Conservation (phyloP, 108 stramenopile genomes). For the Conticribra guillardii region DNA sequence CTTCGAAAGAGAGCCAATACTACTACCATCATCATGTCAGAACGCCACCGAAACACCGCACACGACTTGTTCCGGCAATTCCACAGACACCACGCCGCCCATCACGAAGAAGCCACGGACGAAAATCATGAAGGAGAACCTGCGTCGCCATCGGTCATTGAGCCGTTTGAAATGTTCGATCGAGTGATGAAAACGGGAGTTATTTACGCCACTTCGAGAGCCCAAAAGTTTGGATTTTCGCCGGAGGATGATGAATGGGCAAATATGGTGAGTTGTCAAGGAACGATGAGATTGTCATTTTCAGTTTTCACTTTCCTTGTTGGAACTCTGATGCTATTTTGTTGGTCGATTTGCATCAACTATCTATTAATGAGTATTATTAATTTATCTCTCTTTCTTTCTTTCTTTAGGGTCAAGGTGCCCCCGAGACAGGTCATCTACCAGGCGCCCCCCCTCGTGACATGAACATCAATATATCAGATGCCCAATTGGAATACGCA, state of each 20-base stretch:
- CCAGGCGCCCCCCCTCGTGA: constrained; percentile 47
- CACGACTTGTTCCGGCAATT: constrained; percentile 31
- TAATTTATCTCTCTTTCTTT: no score
- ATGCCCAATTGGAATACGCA: constrained; percentile 54
- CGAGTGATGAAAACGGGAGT: constrained; percentile 57
- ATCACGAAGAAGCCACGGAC: constrained; percentile 2
- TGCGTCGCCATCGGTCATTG: neutral
- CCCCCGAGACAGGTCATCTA: constrained; percentile 48
- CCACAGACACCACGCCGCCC: constrained; percentile 15
- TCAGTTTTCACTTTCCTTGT: neutral
- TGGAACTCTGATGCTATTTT: no score
- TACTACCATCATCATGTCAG: no score
- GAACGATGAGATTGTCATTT: neutral
- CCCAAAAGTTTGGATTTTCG: constrained; percentile 25
- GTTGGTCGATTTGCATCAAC: no score
- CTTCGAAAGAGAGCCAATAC: no score
- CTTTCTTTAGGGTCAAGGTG: constrained; percentile 51
- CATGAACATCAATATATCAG: constrained; percentile 45
- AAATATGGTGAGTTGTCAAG: constrained; percentile 3
- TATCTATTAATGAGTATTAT: no score
- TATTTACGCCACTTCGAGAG: constrained; percentile 53
- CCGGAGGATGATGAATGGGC: constrained; percentile 26
- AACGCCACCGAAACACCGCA: constrained; percentile 38
- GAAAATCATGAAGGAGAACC: constrained; percentile 13
- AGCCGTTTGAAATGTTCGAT: constrained; percentile 47